phyloP scores from a whole-genome alignment of 345 rosid species.

The Bruguiera gymnorhiza region DNA sequence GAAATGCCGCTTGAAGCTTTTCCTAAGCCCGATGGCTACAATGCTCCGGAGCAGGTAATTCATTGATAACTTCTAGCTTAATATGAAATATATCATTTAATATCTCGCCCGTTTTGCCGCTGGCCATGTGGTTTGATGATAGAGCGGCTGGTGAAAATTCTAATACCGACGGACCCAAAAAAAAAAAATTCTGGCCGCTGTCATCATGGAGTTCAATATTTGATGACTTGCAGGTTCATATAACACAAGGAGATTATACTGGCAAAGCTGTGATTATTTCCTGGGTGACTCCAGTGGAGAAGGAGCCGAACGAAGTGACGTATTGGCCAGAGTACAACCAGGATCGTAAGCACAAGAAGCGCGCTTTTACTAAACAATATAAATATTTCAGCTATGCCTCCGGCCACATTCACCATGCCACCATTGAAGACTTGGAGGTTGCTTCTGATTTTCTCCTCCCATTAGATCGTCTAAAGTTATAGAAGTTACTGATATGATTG shows the following conservation, averaged over 20 bases:
- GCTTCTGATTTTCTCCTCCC: not conserved
- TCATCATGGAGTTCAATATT: not conserved
- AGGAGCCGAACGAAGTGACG: slow-evolving; percentile 10
- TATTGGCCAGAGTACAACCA: slow-evolving; percentile 24
- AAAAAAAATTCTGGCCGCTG: not conserved
- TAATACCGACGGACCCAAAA: no score
- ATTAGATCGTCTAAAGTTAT: not conserved
- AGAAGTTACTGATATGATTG: not conserved
- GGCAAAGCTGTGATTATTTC: slow-evolving; percentile 28
- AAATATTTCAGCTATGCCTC: slow-evolving; percentile 30
- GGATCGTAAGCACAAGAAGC: slow-evolving; percentile 3
- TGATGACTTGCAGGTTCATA: slow-evolving; percentile 29
- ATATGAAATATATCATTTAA: no score
- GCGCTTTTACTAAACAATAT: slow-evolving; percentile 13
- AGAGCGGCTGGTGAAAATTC: no score
- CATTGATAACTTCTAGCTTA: not conserved
- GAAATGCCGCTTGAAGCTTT: slow-evolving; percentile 26
- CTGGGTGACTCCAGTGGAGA: slow-evolving; percentile 25
- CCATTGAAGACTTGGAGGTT: slow-evolving; percentile 28
- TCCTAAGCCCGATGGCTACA: slow-evolving; percentile 24
- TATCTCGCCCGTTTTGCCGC: no score
- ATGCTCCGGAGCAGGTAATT: slow-evolving; percentile 39
- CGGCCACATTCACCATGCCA: slow-evolving; percentile 40
- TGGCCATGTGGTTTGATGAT: not conserved
- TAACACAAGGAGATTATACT: slow-evolving; percentile 37